Base-by-base conservation (phyloP, 225 moss, liverwort and hornwort genomes). In the Polytrichum commune region DNA sequence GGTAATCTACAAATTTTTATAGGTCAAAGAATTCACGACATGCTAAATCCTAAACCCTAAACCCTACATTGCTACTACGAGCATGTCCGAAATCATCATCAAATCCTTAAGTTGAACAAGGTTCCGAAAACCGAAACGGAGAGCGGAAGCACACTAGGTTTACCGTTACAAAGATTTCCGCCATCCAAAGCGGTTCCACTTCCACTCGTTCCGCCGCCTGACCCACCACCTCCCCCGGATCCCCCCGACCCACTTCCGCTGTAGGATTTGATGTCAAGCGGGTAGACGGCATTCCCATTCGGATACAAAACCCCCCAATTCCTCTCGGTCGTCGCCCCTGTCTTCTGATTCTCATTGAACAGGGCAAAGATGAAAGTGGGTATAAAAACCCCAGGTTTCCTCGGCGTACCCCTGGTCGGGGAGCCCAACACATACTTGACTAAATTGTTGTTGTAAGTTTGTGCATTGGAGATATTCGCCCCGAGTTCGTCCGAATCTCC, bases 401-500 rank as follows among this genome's bases (percentile, higher is more conserved):
- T 5, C 0, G 83, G 87, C 16, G 87, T 87, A 3, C 83, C 83
- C 19, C 19, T n/a, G 0, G 78, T 80, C 1, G 86, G 83, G 28
- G n/a, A 66, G 24, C 81, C 79, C 8, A 87, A 69, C 26, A 87
- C 72, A 18, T 74, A 58, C 18, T 83, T 63, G 33, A 81, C 69
- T 4, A 87, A 72, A 24, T 84, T 84, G 8, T 87, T 81, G 55
- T 87, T 87, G 68, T 84, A 87, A 0, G 18, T 61, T 62, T 87
- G 18, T 0, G 81, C 83, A 32, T 84, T 94, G 16, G 74, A 57
- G 4, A 79, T 3, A 65, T 71, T 84, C 1, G 93, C 86, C 8
- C 93, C 93, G 8, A 86, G 72, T 77, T 93, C 85, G 19, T 74
- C 58, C 5, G 85, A 66, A 22, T 90, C 93, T 1, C 93, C 93